These are phyloP conservation scores for peach (Prunus persica) DNA, from an alignment of 306 rosid genomes.

Conservation along the genomic window DNA sequence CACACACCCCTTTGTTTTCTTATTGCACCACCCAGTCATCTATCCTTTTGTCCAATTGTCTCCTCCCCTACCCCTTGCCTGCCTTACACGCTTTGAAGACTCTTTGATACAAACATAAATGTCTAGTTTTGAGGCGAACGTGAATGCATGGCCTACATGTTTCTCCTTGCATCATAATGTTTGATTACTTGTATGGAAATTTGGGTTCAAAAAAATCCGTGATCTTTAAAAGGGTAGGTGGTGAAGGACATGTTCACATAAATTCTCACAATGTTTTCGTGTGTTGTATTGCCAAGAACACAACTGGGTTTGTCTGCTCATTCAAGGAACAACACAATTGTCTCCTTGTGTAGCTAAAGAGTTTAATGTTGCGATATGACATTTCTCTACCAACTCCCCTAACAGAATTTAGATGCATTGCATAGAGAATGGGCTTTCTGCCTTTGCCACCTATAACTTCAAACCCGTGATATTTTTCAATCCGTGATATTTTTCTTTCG, in stretches of 20 bases:
- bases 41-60: not conserved
- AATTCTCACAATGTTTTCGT: constrained; percentile 19
- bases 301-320: not conserved
- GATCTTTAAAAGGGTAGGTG: not conserved
- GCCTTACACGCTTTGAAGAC: not conserved
- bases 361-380: not conserved
- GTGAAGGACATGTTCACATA: constrained; percentile 8
- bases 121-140: not conserved
- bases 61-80: not conserved
- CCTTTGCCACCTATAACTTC: not conserved
- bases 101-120: not conserved
- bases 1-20: not conserved
- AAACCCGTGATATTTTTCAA: not conserved
- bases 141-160: not conserved
- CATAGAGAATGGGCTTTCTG: not conserved
- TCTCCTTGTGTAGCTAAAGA: not conserved
- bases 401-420: constrained; percentile 7
- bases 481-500: not conserved
- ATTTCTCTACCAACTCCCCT: not conserved
- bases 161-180: not conserved
- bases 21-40: not conserved
- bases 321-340: not conserved
- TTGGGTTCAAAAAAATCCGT: constrained; percentile 8
- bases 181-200: not conserved
- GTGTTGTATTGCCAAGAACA: not conserved